Percentiles rank a stretch among this genome's conserved stretches.
Evolutionary conservation across 2,329 filamentous ascomycete genomes (phyloP).

Genomic region (Cyphellophora attinorum): DNA sequence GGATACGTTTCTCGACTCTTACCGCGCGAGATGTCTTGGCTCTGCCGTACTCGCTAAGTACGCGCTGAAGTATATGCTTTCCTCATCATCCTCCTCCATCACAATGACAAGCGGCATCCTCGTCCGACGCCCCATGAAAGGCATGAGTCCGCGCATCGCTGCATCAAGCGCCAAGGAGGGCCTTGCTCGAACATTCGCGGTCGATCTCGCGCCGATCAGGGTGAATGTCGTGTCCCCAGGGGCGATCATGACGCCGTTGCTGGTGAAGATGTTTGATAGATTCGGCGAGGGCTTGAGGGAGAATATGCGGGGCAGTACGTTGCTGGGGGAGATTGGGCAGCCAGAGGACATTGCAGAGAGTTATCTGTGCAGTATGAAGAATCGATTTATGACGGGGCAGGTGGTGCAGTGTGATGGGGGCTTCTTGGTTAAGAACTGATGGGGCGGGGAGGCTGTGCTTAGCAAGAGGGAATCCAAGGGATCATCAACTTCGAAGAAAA

Average conservation of each 20-base stretch:
- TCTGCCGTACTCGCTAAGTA: conserved; percentile 31
- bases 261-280: conserved; percentile 20
- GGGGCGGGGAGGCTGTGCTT: no score
- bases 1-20: conserved; percentile 14
- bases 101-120: conserved; percentile 32
- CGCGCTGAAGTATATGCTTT: conserved; percentile 25
- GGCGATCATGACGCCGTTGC: conserved; percentile 30
- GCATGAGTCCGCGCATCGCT: conserved; percentile 22
- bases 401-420: conserved; percentile 28
- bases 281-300: conserved; percentile 23
- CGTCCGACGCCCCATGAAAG: conserved; percentile 24
- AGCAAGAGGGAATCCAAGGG: no score
- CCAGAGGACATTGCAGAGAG: conserved; percentile 33
- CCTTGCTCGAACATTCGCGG: conserved; percentile 26
- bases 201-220: conserved; percentile 33
- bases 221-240: conserved; percentile 34
- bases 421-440: conserved; percentile 18
- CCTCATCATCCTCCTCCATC: conserved; percentile 22
- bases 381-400: conserved; percentile 29
- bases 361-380: conserved; percentile 36
- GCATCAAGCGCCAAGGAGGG: conserved; percentile 22
- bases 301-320: conserved; percentile 22
- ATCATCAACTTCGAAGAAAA: no score
- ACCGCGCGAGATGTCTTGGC: conserved; percentile 26
- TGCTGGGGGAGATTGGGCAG: conserved; percentile 20